These are phyloP conservation scores for Acrocalymma vagum DNA, from an alignment of 2,329 filamentous ascomycete species.

Conservation along the genomic window DNA sequence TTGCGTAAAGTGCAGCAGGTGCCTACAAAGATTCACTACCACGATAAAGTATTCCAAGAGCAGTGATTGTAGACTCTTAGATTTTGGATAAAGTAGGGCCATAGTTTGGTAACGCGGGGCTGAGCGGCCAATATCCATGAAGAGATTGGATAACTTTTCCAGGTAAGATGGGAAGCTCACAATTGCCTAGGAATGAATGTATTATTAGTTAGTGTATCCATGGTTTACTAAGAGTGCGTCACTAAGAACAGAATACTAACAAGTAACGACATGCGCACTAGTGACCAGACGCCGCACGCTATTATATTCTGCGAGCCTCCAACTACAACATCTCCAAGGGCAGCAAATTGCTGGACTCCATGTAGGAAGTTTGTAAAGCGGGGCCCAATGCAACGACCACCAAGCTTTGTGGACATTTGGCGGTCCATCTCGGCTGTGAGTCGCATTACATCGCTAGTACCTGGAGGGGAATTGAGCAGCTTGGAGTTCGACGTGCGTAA, in stretches of 20 bases:
- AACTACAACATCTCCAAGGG: conserved; percentile 52
- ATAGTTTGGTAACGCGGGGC: conserved; percentile 52
- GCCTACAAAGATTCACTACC: conserved; percentile 50
- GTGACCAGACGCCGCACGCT: conserved; percentile 56
- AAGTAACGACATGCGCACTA: conserved; percentile 53
- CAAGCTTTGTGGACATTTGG: conserved; percentile 16
- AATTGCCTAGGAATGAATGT: conserved; percentile 36
- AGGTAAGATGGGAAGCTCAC: conserved; percentile 44
- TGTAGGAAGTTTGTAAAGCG: conserved; percentile 53
- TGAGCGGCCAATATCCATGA: conserved; percentile 53
- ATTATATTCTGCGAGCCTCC: conserved; percentile 56
- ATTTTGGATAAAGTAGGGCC: conserved; percentile 51
- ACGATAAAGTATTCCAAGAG: conserved; percentile 54
- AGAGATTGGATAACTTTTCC: conserved; percentile 50
- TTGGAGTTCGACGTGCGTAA: conserved; percentile 8
- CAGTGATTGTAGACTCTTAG: conserved; percentile 45
- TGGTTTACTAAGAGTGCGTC: no score
- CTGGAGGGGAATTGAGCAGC: conserved; percentile 3
- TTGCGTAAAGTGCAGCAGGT: conserved; percentile 41
- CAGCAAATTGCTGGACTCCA: conserved; percentile 54
- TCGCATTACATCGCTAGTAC: conserved; percentile 13
- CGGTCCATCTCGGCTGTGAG: conserved; percentile 51
- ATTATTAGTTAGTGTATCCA: no score
- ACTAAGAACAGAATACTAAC: no score
- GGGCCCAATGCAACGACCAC: conserved; percentile 48